phyloP scores from a whole-genome alignment of 129 eudicot genomes.

The Lactuca sativa region DNA sequence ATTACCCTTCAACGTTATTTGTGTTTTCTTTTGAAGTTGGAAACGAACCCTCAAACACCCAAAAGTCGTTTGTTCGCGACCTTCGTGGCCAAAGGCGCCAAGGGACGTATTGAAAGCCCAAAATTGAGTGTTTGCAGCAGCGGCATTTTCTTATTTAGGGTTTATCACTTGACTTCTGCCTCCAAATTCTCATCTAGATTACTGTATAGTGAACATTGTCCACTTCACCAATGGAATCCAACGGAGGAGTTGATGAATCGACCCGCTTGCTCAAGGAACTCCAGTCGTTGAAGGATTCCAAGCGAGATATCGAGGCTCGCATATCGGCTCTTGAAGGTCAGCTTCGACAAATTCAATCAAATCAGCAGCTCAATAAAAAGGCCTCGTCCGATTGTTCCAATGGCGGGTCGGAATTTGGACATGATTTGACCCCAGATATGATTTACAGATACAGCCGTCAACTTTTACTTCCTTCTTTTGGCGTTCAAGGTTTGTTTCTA shows the following conservation, averaged over 20 bases:
- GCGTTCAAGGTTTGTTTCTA: conserved; percentile 59
- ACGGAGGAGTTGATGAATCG: conserved; percentile 41
- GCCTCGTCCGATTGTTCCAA: conserved; percentile 11
- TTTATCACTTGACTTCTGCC: conserved; percentile 29
- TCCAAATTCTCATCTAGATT: background rate
- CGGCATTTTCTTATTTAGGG: conserved; percentile 25
- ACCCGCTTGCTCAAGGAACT: conserved; percentile 49
- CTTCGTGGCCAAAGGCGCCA: conserved; percentile 18
- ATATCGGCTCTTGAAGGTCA: conserved; percentile 64
- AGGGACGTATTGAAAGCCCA: background rate
- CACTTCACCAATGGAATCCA: conserved; percentile 43
- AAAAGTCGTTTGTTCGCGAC: no score
- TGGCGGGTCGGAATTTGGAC: conserved; percentile 23
- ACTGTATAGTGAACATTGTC: background rate
- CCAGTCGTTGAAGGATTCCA: conserved; percentile 47
- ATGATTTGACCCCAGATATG: conserved; percentile 58
- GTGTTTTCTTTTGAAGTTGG: background rate
- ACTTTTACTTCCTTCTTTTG: conserved; percentile 86
- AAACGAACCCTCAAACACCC: background rate
- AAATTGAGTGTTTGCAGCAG: conserved; percentile 1
- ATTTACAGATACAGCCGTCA: conserved; percentile 94
- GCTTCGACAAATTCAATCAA: conserved; percentile 43
- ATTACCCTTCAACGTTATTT: background rate
- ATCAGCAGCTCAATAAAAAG: conserved; percentile 8
- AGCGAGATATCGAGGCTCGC: conserved; percentile 52